Base-by-base conservation (phyloP, 768 basidiomycete species). In the Mycena rebaudengoi region DNA sequence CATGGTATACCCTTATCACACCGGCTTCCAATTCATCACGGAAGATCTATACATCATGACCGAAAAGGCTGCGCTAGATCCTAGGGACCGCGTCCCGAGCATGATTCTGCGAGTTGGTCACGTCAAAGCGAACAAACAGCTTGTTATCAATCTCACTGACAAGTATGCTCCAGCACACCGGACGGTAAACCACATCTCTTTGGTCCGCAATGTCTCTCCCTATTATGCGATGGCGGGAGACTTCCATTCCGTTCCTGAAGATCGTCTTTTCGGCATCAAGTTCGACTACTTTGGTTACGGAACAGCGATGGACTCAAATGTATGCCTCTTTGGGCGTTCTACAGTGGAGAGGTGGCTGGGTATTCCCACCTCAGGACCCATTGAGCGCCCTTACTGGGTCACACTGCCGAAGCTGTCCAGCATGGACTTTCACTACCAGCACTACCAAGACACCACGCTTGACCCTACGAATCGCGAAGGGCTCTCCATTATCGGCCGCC, bases 11-110 rank as follows among this genome's bases (percentile, higher is more conserved):
- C 7, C 30, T 2, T 64, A 45, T 25, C 48, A 51, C 29, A 53
- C 56, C 18, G 63, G 63, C 7, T 64, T 64, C 50, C 63, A 64
- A 26, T 64, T 64, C 28, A 59, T 64, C 20, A 59, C 63, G 2
- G 44, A 58, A 11, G 63, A 64, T 23, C 18, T 64, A 4, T 64
- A 25, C 35, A 64, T 64, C 51, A 20, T 48, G 28, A 58, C 56
- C 13, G 40, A 48, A 21, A 45, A 46, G 28, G 23, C 26, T 1
- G 44, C 32, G 32, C n/a, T 21, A 14, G 25, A 57, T 6, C n/a
- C 26, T 3, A 18, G 21, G 21, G 61, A 62, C 55, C 12, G 7
- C 16, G 26, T 39, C 40, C 32, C 14, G 2, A 39, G 39, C 13
- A 20, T 12, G 14, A 0, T 45, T 44, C 37, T 59, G 23, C 7